Evolutionary conservation across 2,329 filamentous ascomycete species (phyloP).

Genomic region (Fusarium sp.): DNA sequence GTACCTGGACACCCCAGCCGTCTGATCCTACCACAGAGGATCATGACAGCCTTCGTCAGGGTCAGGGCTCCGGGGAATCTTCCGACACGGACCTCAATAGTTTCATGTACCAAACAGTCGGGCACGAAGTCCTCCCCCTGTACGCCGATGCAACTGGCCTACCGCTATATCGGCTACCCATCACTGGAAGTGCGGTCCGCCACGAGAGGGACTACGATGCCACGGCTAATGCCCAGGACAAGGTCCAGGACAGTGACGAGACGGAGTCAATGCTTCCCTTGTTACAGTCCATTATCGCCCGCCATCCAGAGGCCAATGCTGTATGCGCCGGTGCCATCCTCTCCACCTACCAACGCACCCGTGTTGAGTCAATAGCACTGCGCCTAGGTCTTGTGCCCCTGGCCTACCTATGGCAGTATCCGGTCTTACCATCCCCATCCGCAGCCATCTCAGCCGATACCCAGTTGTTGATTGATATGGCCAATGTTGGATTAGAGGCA

Average conservation of each 20-base stretch:
- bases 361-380: slow-evolving; percentile 92
- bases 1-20: slow-evolving; percentile 31
- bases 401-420: slow-evolving; percentile 93
- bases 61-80: slow-evolving; percentile 23
- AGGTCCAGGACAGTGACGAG: slow-evolving; percentile 70
- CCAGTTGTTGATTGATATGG: slow-evolving; percentile 84
- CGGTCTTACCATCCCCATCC: slow-evolving; percentile 69
- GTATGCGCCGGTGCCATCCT: slow-evolving; percentile 92
- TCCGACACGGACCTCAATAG: slow-evolving; percentile 78
- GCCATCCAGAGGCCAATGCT: slow-evolving; percentile 85
- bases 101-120: slow-evolving; percentile 99
- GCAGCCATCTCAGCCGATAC: slow-evolving; percentile 55
- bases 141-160: slow-evolving; percentile 83
- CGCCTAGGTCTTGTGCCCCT: slow-evolving; percentile 85
- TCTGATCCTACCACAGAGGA: slow-evolving; percentile 3
- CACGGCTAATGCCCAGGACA: slow-evolving; percentile 33
- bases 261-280: slow-evolving; percentile 88
- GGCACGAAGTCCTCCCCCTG: slow-evolving; percentile 85
- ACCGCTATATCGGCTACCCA: slow-evolving; percentile 85
- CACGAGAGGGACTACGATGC: slow-evolving; percentile 76
- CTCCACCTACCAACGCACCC: slow-evolving; percentile 93
- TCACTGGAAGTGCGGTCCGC: slow-evolving; percentile 77
- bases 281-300: slow-evolving; percentile 71
- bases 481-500: slow-evolving; percentile 80
- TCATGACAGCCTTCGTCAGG: slow-evolving; percentile 14